Evolutionary conservation across 164 flowering plant species (phyloP).

Genomic region (Annona squamosa): DNA sequence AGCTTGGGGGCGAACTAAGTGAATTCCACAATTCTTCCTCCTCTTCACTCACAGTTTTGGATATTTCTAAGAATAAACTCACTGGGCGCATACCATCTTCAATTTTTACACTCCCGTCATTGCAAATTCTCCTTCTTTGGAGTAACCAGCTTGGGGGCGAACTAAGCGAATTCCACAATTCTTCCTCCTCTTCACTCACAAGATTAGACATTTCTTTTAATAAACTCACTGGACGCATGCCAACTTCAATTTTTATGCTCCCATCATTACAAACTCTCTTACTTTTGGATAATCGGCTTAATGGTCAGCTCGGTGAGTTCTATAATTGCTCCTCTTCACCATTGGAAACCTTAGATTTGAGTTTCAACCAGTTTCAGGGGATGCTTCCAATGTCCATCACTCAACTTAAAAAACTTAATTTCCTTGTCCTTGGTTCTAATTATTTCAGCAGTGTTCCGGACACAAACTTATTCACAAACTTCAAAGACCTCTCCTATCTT

Average conservation of each 20-base stretch:
- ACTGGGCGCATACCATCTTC: too few relatives aligned
- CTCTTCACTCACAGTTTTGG: too few relatives aligned
- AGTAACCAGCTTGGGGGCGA: too few relatives aligned
- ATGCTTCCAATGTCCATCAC: neutral
- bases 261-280: slow-evolving; percentile 23
- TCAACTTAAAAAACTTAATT: neutral
- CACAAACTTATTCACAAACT: too few relatives aligned
- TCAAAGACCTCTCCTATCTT: too few relatives aligned
- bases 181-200: too few relatives aligned
- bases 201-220: slow-evolving; percentile 26
- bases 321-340: neutral
- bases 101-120: too few relatives aligned
- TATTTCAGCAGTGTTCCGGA: neutral
- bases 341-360: neutral
- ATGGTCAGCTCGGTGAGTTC: slow-evolving; percentile 5
- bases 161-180: too few relatives aligned
- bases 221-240: slow-evolving; percentile 31
- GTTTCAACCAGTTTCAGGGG: neutral
- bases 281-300: slow-evolving; percentile 25
- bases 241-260: slow-evolving; percentile 29
- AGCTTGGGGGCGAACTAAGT: too few relatives aligned
- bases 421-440: neutral
- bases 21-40: too few relatives aligned
- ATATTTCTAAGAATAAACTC: too few relatives aligned
- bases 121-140: too few relatives aligned